phyloP scores from a whole-genome alignment of 345 rosid genomes.

The Hevea brasiliensis region DNA sequence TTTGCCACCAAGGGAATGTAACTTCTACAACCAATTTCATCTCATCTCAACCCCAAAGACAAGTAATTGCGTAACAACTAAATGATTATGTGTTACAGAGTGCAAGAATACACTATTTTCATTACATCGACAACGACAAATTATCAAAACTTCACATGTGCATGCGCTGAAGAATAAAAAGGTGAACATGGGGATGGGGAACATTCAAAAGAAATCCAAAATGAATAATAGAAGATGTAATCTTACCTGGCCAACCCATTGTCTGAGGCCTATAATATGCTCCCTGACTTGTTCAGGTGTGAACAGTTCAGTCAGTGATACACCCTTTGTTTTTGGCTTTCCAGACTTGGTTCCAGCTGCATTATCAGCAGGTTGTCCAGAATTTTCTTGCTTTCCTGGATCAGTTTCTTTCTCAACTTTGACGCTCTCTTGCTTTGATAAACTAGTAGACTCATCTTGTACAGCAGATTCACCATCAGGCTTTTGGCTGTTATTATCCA shows the following conservation, averaged over 20 bases:
- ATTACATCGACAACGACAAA: neutral
- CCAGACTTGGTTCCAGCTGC: constrained; percentile 64
- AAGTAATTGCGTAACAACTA: neutral
- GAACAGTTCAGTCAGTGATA: constrained; percentile 89
- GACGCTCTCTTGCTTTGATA: constrained; percentile 48
- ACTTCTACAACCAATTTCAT: too few species aligned
- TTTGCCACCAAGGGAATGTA: too few species aligned
- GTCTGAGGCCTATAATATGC: constrained; percentile 91
- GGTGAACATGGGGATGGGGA: constrained; percentile 40
- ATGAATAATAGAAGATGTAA: neutral
- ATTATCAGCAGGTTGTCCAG: constrained; percentile 46
- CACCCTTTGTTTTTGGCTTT: constrained; percentile 94
- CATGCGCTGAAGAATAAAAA: neutral
- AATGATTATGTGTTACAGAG: neutral
- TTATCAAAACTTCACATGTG: neutral
- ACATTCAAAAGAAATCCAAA: neutral
- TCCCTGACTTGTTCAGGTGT: constrained; percentile 96
- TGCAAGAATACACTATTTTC: neutral
- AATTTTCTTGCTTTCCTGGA: constrained; percentile 53
- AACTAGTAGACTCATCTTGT: constrained; percentile 32
- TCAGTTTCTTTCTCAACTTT: constrained; percentile 58
- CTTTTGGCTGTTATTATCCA: constrained; percentile 49
- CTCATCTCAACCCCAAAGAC: neutral
- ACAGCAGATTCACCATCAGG: constrained; percentile 43
- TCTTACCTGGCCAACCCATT: constrained; percentile 99